Evolutionary conservation across 2,329 filamentous ascomycete species (phyloP), one percentile per base, ranked within the genome.

Genomic region (Taxawa tesnikishii): DNA sequence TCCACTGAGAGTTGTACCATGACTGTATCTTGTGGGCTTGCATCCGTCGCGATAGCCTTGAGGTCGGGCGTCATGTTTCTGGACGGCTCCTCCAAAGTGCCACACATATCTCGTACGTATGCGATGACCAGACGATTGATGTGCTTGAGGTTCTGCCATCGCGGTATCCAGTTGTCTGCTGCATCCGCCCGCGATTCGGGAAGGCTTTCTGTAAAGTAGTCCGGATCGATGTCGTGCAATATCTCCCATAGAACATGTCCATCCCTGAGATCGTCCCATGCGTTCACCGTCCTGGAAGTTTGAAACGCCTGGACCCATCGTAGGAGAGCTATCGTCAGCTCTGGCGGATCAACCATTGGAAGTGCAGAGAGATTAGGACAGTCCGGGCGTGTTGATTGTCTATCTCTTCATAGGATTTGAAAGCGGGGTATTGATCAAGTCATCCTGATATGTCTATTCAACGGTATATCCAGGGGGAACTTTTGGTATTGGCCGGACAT

Each of bases 121-220:
- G 60, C 56, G 15, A 60, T 59, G 33, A 65, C 54, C 42, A 59
- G 51, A 25, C 61, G 59, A 43, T 66, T 61, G 40, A 67, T 56
- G 39, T 65, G 58, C 46, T 67, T 67, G 36, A 67, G 52, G 41
- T 67, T 67, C 54, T 67, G 63, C 63, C 63, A 67, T 55, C 59
- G 54, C 28, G 60, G 56, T 30, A 65, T 66, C 63, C 63, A 68
- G 39, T 63, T 62, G 41, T 60, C 58, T 17, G 50, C 50, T n/a
- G 54, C 47, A 28, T 54, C 55, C 29, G 58, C 53, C 36, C 59
- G 50, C 30, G 50, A 50, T 36, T 66, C 62, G 13, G 64, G 64
- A 8, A 68, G 58, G 32, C 59, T 60, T 31, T 58, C 60, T 31
- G 54, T 49, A 47, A 68, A 67, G 53, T 65, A 66, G 15, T 57